Base-by-base conservation (phyloP, 2,329 filamentous ascomycete genomes). In the Aureobasidium mangrovei region DNA sequence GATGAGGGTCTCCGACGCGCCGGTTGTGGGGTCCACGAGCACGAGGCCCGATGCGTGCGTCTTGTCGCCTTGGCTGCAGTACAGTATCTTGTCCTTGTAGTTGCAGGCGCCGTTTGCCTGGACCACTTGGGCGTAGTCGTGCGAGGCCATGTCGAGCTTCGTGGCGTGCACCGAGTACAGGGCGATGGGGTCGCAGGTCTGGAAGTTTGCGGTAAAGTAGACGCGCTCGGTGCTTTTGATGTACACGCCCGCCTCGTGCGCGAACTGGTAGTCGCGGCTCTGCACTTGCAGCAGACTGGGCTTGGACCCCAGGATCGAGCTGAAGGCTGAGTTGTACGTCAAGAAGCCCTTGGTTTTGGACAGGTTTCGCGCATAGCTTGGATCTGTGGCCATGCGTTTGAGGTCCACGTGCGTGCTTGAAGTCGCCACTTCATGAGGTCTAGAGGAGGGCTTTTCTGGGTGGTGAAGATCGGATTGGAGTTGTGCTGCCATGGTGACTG, bases 1-100 rank as follows among this genome's bases (percentile, higher is more conserved):
- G 12, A 84, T 48, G 3, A 84, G 66, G 0, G 40, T 36, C 31
- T 53, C 35, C 2, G 56, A 55, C 7, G 38, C 42, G 2, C 24
- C 29, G 10, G 55, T 55, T 4, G 4, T 12, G 2, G 60, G 60
- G 47, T 61, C 55, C 4, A 53, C 52, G 26, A 57, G 55, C 38
- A 57, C 51, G 4, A 61, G 39, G 7, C 48, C 53, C 2, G 58
- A 61, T 6, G 26, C 60, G 26, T 29, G 58, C 56, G 54, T 57
- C 28, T 47, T 28, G 51, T 49, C 33, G 12, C 61, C 60, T 51
- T 63, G 59, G 26, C 39, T 39, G 46, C 60, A 61, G 40, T 56
- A 61, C 4, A 62, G 56, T 31, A 63, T 43, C 7, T 51, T 41
- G 28, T 61, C 59, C 12, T 54, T 35, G 49, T 60, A 62, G 41